A percentile compares a stretch with the other conserved stretches of the same genome.
These are phyloP conservation scores for Zoysia japonica DNA, from an alignment of 176 grass and related monocot species.

Conservation along the genomic window DNA sequence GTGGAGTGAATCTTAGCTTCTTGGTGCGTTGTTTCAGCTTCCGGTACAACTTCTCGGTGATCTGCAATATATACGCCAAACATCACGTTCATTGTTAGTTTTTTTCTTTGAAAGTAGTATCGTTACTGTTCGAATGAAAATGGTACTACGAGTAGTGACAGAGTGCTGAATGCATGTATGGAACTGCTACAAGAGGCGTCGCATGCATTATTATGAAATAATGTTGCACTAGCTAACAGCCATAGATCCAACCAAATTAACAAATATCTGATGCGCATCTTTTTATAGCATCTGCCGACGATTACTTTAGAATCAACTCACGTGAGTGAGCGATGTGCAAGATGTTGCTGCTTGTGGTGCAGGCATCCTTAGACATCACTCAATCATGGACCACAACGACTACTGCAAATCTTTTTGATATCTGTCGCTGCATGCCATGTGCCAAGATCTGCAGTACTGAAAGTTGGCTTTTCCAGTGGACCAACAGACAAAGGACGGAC, in stretches of 20 bases:
- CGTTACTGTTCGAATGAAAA: no score
- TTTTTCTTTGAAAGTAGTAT: neutral
- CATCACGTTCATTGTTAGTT: neutral
- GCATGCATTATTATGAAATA: constrained; percentile 17
- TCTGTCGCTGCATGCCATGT: constrained; percentile 12
- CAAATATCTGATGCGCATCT: constrained; percentile 6
- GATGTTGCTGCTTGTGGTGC: neutral
- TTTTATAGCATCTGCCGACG: neutral
- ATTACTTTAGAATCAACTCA: neutral
- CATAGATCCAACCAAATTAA: neutral
- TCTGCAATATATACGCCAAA: constrained; percentile 32
- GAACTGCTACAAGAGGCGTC: neutral
- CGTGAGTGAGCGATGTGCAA: neutral
- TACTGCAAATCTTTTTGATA: neutral
- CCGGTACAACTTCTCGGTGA: constrained; percentile 67
- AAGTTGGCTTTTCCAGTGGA: neutral
- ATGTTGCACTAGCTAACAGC: neutral
- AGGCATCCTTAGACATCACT: neutral
- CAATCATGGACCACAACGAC: neutral
- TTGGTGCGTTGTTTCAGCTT: constrained; percentile 44
- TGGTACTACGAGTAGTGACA: neutral
- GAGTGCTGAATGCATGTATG: neutral
- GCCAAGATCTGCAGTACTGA: constrained; percentile 23
- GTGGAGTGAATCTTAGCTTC: constrained; percentile 60
- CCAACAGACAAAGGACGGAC: neutral